Evolutionary conservation across 768 basidiomycete species (phyloP).

Genomic region (Cyclocybe aegerita): DNA sequence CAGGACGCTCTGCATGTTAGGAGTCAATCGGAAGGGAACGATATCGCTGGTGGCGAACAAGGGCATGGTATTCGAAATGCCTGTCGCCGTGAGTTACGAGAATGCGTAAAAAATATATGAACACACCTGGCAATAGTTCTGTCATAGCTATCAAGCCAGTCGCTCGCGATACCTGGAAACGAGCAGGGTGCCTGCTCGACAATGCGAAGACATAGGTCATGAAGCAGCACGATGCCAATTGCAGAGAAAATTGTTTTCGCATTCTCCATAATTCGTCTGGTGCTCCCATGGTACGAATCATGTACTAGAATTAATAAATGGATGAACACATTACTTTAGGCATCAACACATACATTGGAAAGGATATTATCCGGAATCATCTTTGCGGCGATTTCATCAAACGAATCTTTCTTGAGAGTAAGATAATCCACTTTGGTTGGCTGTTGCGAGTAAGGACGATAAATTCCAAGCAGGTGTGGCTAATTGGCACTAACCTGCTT

Average conservation of each 20-base stretch:
- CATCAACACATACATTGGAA: constrained; percentile 57
- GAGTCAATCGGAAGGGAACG: constrained; percentile 96
- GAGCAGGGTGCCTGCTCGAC: constrained; percentile 76
- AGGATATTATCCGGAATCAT: constrained; percentile 89
- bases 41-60: constrained; percentile 79
- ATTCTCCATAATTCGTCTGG: constrained; percentile 93
- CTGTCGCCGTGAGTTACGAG: constrained; percentile 21
- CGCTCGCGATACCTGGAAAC: constrained; percentile 87
- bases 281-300: constrained; percentile 81
- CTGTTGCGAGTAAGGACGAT: constrained; percentile 29
- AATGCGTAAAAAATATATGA: background rate
- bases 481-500: constrained; percentile 38
- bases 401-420: constrained; percentile 76
- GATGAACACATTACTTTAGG: constrained; percentile 1
- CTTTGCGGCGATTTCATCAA: constrained; percentile 86
- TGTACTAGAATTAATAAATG: constrained; percentile 58
- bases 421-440: constrained; percentile 64
- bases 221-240: constrained; percentile 86
- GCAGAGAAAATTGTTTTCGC: constrained; percentile 94
- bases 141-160: constrained; percentile 93
- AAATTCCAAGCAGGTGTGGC: background rate
- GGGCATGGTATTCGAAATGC: constrained; percentile 44
- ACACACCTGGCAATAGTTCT: constrained; percentile 81
- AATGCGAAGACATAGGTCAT: constrained; percentile 88
- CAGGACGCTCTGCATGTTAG: constrained; percentile 92